phyloP scores from a whole-genome alignment of 1,284 basidiomycete genomes.

The Neotropicomus parvogracilis region DNA sequence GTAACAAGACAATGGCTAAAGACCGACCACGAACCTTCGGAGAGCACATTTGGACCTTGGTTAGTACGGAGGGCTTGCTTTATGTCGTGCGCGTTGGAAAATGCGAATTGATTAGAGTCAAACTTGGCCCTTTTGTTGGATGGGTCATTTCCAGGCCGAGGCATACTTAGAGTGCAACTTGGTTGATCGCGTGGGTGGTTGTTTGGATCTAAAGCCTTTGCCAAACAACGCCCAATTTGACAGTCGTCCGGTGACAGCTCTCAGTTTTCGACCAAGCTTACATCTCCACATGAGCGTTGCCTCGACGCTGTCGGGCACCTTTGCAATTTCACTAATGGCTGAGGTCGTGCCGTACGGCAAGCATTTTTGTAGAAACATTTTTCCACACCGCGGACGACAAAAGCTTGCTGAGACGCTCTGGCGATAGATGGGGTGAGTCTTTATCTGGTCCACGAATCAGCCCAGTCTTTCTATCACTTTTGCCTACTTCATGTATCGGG shows the following conservation, averaged over 20 bases:
- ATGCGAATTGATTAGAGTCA: conserved; percentile 8
- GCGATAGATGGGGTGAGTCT: neutral
- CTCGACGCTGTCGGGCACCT: no score
- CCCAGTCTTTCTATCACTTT: neutral
- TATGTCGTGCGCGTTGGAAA: conserved; percentile 27
- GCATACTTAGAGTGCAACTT: conserved; percentile 11
- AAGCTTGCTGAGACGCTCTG: neutral
- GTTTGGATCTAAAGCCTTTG: conserved; percentile 30
- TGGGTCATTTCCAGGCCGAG: conserved; percentile 1
- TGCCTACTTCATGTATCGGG: no score
- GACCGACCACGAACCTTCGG: conserved; percentile 23
- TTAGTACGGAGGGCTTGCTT: conserved; percentile 15
- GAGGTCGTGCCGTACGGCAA: no score
- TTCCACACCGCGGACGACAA: neutral
- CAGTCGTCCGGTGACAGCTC: neutral
- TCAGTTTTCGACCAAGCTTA: no score
- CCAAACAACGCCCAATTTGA: conserved; percentile 20
- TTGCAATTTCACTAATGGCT: no score
- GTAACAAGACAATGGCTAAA: neutral
- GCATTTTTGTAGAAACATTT: no score
- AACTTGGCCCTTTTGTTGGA: conserved; percentile 17
- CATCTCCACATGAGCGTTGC: no score
- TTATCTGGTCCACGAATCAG: neutral
- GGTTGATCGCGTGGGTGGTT: conserved; percentile 8
- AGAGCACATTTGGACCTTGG: conserved; percentile 21